Evolutionary conservation across 2,329 filamentous ascomycete genomes (phyloP).

Genomic region (Phaeomoniella chlamydospora): DNA sequence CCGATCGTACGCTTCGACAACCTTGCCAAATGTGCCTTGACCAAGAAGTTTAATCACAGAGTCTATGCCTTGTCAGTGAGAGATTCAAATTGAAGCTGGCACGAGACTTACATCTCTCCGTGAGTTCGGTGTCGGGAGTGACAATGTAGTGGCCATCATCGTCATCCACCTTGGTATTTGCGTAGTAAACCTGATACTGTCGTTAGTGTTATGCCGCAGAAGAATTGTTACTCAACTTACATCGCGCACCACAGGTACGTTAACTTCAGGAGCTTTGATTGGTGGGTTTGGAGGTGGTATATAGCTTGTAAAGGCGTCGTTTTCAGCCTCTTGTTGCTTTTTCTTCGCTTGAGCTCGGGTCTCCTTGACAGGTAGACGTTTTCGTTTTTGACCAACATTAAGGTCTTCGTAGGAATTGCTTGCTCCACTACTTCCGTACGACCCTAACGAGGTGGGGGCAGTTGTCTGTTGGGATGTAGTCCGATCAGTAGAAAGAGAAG

Average conservation of each 20-base stretch:
- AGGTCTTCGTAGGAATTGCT: conserved; percentile 51
- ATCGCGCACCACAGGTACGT: conserved; percentile 44
- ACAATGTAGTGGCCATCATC: conserved; percentile 97
- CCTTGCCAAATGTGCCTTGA: conserved; percentile 96
- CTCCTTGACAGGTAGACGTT: conserved; percentile 66
- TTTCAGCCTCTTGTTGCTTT: conserved; percentile 55
- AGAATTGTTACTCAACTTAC: conserved; percentile 26
- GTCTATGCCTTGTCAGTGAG: conserved; percentile 39
- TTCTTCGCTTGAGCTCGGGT: conserved; percentile 70
- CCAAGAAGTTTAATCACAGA: conserved; percentile 79
- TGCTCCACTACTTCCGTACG: conserved; percentile 35
- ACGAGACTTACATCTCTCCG: conserved; percentile 64
- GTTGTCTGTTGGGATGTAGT: conserved; percentile 77
- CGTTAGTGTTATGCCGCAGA: conserved; percentile 1
- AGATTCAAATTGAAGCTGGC: conserved; percentile 1
- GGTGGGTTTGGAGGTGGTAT: conserved; percentile 75
- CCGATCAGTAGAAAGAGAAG: conserved; percentile 68
- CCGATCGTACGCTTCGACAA: conserved; percentile 80
- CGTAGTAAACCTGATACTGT: conserved; percentile 27
- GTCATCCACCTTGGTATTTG: conserved; percentile 70
- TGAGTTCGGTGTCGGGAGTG: conserved; percentile 69
- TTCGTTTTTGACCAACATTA: conserved; percentile 71
- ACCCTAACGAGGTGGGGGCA: conserved; percentile 73
- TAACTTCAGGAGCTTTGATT: conserved; percentile 75
- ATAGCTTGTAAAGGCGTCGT: conserved; percentile 64